Conservation (phyloP, 352 stramenopile genomes). For the Elongisporangium prolatum region DNA sequence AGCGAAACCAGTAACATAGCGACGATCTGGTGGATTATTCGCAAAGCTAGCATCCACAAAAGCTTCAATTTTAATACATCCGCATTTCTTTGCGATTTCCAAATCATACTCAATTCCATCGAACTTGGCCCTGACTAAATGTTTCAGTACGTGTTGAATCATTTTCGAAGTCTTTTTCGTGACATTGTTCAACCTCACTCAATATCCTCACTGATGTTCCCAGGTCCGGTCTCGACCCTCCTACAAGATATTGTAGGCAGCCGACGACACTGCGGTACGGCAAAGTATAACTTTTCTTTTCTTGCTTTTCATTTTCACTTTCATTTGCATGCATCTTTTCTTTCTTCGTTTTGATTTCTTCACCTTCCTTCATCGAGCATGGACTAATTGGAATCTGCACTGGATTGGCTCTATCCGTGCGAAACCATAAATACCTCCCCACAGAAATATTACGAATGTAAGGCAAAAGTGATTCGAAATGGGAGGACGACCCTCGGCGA, state of each 20-base stretch:
- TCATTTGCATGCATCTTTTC: not conserved
- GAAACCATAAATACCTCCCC: not conserved
- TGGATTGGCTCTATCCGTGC: not conserved
- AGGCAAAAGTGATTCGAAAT: no score
- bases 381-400: not conserved
- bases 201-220: slow-evolving; percentile 1
- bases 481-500: no score
- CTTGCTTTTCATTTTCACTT: no score
- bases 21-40: slow-evolving; percentile 7
- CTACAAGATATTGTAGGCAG: slow-evolving; percentile 12
- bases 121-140: slow-evolving; percentile 7
- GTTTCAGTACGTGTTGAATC: slow-evolving; percentile 5
- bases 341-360: not conserved
- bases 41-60: slow-evolving; percentile 13
- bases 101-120: slow-evolving; percentile 15
- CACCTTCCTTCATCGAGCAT: not conserved
- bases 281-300: slow-evolving; percentile 7
- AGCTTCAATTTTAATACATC: slow-evolving; percentile 12
- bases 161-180: slow-evolving; percentile 9
- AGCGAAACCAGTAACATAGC: slow-evolving; percentile 10
- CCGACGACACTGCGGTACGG: slow-evolving; percentile 13
- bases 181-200: slow-evolving; percentile 4
- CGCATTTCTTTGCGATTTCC: slow-evolving; percentile 7
- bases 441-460: no score
- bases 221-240: slow-evolving; percentile 5